Base-by-base conservation (phyloP, 768 basidiomycete genomes). In the Pleurotus sapidus region DNA sequence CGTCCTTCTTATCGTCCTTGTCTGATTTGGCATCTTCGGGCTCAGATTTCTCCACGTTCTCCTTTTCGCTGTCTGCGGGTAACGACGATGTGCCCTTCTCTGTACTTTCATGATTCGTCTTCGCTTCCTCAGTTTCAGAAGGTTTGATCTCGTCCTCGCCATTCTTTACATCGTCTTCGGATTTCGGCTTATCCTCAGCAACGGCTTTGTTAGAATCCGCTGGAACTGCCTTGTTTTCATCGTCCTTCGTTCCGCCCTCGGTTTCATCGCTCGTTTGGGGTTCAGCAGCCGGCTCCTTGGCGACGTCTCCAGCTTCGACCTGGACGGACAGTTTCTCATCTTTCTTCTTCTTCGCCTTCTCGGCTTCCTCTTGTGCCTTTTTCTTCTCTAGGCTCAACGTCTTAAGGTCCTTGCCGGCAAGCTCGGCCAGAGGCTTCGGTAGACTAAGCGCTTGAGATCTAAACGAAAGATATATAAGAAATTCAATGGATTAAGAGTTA, bases 401-500 rank as follows among this genome's bases (percentile, higher is more conserved):
- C n/a, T 67, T 63, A 38, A 73, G 63, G 59, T 77, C 76, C 12
- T 66, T 59, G 20, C 72, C 70, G 20, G 77, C 71, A 5, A 78
- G 67, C 0, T 66, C 59, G 9, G 72, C 62, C 18, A 77, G 65
- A 4, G 71, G 64, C 3, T 68, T 70, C 0, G 76, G 75, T 2
- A 78, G 60, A 59, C 69, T 69, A 6, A 64, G 66, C 18, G 65
- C 45, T 9, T 61, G 57, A 59, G 68, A 56, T 76, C 75, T 63
- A 65, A 49, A 61, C 0, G 37, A 38, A 38, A 6, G 12, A 20
- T 4, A 18, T 27, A 39, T 17, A 17, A 18, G 27, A 7, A 23
- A 23, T 20, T 8, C 5, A 9, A 3, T 2, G 3, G 39, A n/a
- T 18, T 9, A 18, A 17, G 4, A 14, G 4, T 4, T 34, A 57